A percentile compares a stretch with the other conserved stretches of the same genome.
Conservation (phyloP, 768 basidiomycete genomes). For the Xerocomellus chrysenteron region DNA sequence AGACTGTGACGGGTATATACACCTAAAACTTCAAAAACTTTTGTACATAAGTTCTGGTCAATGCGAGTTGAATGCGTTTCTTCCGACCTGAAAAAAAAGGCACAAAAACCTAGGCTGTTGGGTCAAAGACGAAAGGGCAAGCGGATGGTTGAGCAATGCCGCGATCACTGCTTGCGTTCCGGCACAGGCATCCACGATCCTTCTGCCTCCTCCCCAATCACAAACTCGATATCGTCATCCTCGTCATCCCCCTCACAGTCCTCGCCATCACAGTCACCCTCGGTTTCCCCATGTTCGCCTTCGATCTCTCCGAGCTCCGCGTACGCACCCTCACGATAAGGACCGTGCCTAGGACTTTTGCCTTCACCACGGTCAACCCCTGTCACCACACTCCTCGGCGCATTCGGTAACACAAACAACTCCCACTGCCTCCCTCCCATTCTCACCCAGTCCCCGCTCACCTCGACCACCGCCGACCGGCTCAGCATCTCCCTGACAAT, state of each 20-base stretch:
- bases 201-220: constrained; percentile 52
- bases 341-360: neutral
- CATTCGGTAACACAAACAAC: constrained; percentile 57
- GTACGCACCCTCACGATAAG: neutral
- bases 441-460: constrained; percentile 66
- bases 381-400: constrained; percentile 43
- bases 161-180: constrained; percentile 28
- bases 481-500: constrained; percentile 70
- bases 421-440: constrained; percentile 61
- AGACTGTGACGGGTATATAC: constrained; percentile 18
- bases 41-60: constrained; percentile 1
- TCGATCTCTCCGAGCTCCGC: constrained; percentile 12
- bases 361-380: neutral
- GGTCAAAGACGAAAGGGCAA: constrained; percentile 1
- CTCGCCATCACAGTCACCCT: constrained; percentile 33
- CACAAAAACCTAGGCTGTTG: constrained; percentile 5
- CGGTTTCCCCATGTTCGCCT: constrained; percentile 21
- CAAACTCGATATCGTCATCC: constrained; percentile 78
- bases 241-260: constrained; percentile 51
- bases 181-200: constrained; percentile 36
- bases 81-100: constrained; percentile 15
- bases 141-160: neutral
- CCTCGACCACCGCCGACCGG: constrained; percentile 68
- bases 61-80: constrained; percentile 15
- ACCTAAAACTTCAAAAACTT: constrained; percentile 2